Base-by-base conservation (phyloP, 1,284 basidiomycete species). In the Leccinum variabile region DNA sequence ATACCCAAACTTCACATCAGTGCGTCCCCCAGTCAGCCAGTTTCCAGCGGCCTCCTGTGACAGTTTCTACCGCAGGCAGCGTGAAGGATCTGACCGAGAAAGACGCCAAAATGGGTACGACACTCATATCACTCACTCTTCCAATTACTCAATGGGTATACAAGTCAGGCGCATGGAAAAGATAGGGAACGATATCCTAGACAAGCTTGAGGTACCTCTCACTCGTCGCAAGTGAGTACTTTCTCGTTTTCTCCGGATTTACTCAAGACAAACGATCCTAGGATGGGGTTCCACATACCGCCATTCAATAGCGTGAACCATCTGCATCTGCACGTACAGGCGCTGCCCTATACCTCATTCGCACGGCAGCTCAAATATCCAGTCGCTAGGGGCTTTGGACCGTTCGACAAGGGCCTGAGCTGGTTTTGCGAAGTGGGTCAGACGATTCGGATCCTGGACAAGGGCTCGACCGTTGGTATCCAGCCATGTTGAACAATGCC, bases 211-310 rank as follows among this genome's bases (percentile, higher is more conserved):
- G 8, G 75, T 84, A 28, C 77, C 79, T 18, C 68, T 65, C 4
- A 61, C 71, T 25, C 70, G 75, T 53, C 82, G 83, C 69, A 82
- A 78, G 89, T 89, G 60, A 54, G 68, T 55, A 1, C 3, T 30
- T 3, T 49, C 62, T n/a, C 57, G 35, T 49, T 18, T 46, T 46
- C 9, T 35, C 11, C 3, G 0, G 22, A 13, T 1, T 53, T 33
- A 39, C n/a, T 1, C 3, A 11, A 22, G 18, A 35, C 30, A 5
- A 11, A 18, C 37, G 8, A 18, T 53, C 22, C 52, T 32, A 72
- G 90, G 87, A 79, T 91, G 73, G 91, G 91, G 1, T 93, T 91
- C 68, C 91, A 94, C 72, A 90, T 94, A 65, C 90, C 92, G 0
- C 92, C 92, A 0, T 91, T 91, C 73, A 88, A 84, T 62, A 90